Conservation (phyloP, 2,329 filamentous ascomycete genomes). For the Arthrobotrys entomopaga region DNA sequence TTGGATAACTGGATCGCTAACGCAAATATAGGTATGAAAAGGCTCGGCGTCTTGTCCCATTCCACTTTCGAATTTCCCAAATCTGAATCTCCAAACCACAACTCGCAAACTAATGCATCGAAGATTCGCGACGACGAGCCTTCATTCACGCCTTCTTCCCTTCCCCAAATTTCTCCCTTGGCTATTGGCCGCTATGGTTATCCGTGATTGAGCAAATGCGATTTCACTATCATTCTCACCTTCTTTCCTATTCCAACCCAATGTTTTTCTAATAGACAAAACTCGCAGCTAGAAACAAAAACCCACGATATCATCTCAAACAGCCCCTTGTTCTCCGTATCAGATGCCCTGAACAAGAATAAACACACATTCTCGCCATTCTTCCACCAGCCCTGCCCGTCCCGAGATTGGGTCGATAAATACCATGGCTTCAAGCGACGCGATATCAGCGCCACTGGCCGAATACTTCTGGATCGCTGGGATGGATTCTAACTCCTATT, state of each 20-base stretch:
- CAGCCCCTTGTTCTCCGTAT: conserved; percentile 18
- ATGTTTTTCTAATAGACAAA: not conserved
- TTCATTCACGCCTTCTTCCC: not conserved
- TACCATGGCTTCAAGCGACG: conserved; percentile 56
- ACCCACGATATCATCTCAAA: not conserved
- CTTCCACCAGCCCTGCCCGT: conserved; percentile 12
- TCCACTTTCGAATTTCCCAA: not conserved
- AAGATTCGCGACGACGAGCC: not conserved
- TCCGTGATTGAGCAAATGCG: too few species aligned
- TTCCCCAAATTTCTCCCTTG: not conserved
- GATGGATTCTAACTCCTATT: conserved; percentile 74
- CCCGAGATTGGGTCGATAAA: not conserved
- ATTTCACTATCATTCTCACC: not conserved
- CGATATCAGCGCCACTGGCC: conserved; percentile 72
- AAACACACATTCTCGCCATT: not conserved
- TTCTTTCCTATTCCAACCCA: too few species aligned
- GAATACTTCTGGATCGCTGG: conserved; percentile 82
- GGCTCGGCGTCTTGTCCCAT: not conserved
- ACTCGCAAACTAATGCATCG: conserved; percentile 1
- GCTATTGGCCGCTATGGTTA: not conserved
- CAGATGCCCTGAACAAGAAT: conserved; percentile 25
- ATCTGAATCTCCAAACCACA: not conserved
- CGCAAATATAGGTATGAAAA: not conserved
- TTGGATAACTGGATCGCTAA: too few species aligned
- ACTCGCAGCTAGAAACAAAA: not conserved